These are phyloP conservation scores for Plantago ovata DNA, from an alignment of 257 asterid species.

Conservation along the genomic window DNA sequence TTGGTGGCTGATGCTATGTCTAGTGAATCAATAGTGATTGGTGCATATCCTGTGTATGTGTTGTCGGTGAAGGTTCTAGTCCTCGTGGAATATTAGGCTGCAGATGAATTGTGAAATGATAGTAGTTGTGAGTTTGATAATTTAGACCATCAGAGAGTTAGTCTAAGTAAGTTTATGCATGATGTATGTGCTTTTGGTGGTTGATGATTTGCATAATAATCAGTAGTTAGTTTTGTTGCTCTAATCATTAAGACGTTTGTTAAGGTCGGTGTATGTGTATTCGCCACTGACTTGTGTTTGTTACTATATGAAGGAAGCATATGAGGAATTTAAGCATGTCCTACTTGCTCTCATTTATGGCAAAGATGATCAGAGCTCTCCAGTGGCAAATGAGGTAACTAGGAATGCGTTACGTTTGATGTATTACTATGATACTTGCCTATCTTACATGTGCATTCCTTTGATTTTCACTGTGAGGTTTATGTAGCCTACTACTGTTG, in stretches of 20 bases:
- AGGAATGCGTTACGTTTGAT: constrained; percentile 7
- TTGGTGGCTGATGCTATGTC: not conserved
- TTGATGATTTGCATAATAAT: too few relatives aligned
- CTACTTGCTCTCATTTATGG: constrained; percentile 88
- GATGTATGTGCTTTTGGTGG: too few relatives aligned
- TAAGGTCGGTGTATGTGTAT: not conserved
- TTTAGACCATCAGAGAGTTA: too few relatives aligned
- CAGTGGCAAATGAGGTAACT: constrained; percentile 86
- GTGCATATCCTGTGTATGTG: too few relatives aligned
- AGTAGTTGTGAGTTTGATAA: too few relatives aligned
- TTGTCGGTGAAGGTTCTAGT: too few relatives aligned
- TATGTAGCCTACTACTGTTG: not conserved
- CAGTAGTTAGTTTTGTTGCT: constrained; percentile 1
- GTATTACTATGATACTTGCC: not conserved
- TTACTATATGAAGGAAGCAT: constrained; percentile 76
- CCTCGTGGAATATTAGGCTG: too few relatives aligned
- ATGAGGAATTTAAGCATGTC: constrained; percentile 91
- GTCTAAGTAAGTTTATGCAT: too few relatives aligned
- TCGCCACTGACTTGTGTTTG: constrained; percentile 25
- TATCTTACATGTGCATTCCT: not conserved
- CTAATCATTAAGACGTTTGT: constrained; percentile 12
- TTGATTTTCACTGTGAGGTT: not conserved
- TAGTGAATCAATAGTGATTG: not conserved
- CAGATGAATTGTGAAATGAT: too few relatives aligned
- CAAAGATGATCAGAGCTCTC: constrained; percentile 81